Evolutionary conservation across 352 stramenopile species (phyloP).

Genomic region (Globisporangium rhizosaccharum): DNA sequence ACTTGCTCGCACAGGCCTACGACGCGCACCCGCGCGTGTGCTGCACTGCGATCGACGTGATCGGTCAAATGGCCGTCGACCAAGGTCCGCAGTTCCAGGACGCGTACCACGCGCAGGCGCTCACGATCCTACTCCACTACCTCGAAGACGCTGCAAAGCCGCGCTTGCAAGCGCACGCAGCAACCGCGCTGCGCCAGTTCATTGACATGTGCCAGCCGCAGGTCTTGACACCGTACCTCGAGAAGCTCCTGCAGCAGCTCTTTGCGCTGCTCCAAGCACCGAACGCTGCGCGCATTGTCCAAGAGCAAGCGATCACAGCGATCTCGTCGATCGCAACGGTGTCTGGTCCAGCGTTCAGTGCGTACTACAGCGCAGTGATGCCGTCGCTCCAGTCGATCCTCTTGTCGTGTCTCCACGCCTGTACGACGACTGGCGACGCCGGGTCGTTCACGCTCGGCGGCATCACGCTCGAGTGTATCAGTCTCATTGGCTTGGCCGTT

Average conservation of each 20-base stretch:
- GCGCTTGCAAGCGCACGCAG: conserved; percentile 67
- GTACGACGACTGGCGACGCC: conserved; percentile 25
- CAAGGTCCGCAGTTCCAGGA: conserved; percentile 79
- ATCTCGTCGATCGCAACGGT: conserved; percentile 78
- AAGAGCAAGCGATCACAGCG: conserved; percentile 76
- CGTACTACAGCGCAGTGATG: conserved; percentile 74
- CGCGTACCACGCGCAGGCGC: conserved; percentile 57
- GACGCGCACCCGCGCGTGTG: conserved; percentile 73
- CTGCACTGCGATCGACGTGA: conserved; percentile 80
- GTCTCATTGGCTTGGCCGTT: conserved; percentile 70
- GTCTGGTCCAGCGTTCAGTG: conserved; percentile 49
- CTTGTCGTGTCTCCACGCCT: conserved; percentile 53
- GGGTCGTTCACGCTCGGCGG: conserved; percentile 72
- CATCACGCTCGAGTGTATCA: conserved; percentile 85
- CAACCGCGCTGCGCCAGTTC: conserved; percentile 75
- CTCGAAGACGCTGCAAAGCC: conserved; percentile 54
- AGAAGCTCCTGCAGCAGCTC: conserved; percentile 60
- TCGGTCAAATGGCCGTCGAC: conserved; percentile 75
- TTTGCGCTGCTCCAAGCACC: conserved; percentile 60
- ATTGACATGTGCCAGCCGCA: conserved; percentile 73
- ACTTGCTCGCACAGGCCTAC: conserved; percentile 62
- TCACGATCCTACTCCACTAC: conserved; percentile 60
- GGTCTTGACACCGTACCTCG: conserved; percentile 67
- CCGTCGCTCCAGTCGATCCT: conserved; percentile 71
- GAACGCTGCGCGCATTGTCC: conserved; percentile 47